phyloP scores from a whole-genome alignment of 129 eudicot genomes.

The Heracleum sosnowskyi region DNA sequence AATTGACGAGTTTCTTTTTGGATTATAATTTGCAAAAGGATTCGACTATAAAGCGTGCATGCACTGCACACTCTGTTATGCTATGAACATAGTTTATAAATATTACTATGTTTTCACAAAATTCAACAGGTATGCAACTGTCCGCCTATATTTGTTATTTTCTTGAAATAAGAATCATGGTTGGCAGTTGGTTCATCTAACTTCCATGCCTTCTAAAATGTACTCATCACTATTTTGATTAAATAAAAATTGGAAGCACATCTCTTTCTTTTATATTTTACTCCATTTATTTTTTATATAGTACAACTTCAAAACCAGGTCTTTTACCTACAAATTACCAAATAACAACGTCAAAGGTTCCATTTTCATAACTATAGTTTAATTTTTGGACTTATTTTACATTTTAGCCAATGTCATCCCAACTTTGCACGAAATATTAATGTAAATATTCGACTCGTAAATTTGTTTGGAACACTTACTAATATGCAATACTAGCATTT shows the following conservation, averaged over 20 bases:
- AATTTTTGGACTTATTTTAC: too few relatives aligned
- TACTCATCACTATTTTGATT: neutral
- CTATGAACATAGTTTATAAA: neutral
- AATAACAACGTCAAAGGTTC: too few relatives aligned
- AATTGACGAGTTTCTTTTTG: neutral
- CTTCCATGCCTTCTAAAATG: neutral
- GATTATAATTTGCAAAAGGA: neutral
- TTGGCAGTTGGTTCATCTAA: constrained; percentile 30
- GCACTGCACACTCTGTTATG: neutral
- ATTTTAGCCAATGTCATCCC: too few relatives aligned
- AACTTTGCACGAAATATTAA: too few relatives aligned
- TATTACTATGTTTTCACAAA: neutral
- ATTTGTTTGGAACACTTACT: too few relatives aligned
- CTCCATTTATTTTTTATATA: too few relatives aligned
- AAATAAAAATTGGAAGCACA: neutral
- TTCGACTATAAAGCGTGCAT: neutral
- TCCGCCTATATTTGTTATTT: neutral
- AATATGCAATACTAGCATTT: too few relatives aligned
- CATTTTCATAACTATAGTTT: too few relatives aligned
- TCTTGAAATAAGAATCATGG: neutral
- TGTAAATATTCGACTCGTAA: too few relatives aligned
- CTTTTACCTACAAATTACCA: too few relatives aligned
- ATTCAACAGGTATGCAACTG: neutral
- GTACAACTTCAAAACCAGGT: too few relatives aligned
- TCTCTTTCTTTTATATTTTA: too few relatives aligned